Conservation (phyloP, 1,139 yeast genomes). For the Hansenula sp. region DNA sequence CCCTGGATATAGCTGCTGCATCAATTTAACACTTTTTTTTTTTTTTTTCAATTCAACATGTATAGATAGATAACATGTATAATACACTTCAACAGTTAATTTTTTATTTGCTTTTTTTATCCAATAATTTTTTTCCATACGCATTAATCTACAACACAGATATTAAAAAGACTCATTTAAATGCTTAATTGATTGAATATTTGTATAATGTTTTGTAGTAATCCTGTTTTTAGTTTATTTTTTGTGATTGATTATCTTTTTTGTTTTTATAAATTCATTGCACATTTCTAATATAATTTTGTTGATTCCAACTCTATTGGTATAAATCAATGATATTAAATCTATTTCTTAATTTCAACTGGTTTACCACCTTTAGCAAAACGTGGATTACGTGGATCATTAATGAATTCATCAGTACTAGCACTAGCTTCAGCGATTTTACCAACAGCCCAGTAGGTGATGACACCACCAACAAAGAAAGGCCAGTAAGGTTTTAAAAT, state of each 20-base stretch:
- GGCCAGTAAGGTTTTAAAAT: constrained; percentile 64
- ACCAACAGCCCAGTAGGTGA: constrained; percentile 51
- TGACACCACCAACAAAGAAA: constrained; percentile 56
- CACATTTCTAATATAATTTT: background rate
- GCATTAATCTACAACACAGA: no score
- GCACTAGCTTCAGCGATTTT: constrained; percentile 53
- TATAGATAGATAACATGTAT: background rate
- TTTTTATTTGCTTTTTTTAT: background rate
- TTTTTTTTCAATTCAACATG: background rate
- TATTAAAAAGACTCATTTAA: no score
- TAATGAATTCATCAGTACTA: constrained; percentile 58
- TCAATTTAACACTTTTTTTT: no score
- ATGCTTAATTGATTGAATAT: constrained; percentile 1
- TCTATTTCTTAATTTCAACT: constrained; percentile 26
- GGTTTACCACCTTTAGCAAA: constrained; percentile 51
- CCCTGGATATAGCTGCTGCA: constrained; percentile 42
- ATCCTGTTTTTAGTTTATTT: no score
- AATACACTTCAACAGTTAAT: constrained; percentile 1
- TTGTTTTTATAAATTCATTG: background rate
- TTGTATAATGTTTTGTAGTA: constrained; percentile 1
- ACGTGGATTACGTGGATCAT: constrained; percentile 80
- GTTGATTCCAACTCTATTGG: background rate
- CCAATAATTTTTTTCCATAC: no score
- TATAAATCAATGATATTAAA: background rate
- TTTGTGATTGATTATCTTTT: no score